These are phyloP conservation scores for Coemansia sp. DNA, from an alignment of 192 early-diverging fungal genomes.

Conservation along the genomic window DNA sequence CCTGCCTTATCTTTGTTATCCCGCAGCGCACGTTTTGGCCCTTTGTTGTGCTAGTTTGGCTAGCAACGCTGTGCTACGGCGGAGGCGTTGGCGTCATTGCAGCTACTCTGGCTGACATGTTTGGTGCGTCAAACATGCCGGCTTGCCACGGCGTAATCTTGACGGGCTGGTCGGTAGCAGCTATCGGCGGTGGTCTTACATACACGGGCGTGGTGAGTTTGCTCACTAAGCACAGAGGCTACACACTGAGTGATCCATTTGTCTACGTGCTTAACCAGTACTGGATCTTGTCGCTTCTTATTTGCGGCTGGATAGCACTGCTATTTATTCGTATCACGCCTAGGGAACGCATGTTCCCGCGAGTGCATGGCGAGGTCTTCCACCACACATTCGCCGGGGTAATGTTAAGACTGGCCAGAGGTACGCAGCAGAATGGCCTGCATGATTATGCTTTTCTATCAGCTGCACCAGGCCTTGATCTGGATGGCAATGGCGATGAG, in stretches of 20 bases:
- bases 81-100: constrained; percentile 76
- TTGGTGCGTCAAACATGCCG: constrained; percentile 75
- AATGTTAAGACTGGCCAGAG: constrained; percentile 51
- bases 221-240: constrained; percentile 34
- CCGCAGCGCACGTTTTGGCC: constrained; percentile 56
- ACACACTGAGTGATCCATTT: constrained; percentile 55
- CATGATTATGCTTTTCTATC: constrained; percentile 46
- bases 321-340: constrained; percentile 62
- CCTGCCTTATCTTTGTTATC: constrained; percentile 59
- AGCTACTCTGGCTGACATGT: constrained; percentile 74
- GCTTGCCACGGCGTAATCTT: constrained; percentile 74
- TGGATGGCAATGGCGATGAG: neutral
- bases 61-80: constrained; percentile 70
- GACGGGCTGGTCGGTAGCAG: constrained; percentile 72
- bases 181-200: constrained; percentile 69
- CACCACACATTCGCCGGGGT: constrained; percentile 57
- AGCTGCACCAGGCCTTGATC: constrained; percentile 1
- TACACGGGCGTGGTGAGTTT: constrained; percentile 63
- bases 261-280: constrained; percentile 63
- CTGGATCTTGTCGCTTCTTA: constrained; percentile 66
- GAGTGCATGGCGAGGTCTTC: constrained; percentile 60
- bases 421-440: constrained; percentile 42
- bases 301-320: constrained; percentile 58
- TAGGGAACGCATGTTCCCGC: constrained; percentile 66
- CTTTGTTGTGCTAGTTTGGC: constrained; percentile 62